Base-by-base conservation (phyloP, 2,329 filamentous ascomycete genomes). In the Neonectria magnoliae region DNA sequence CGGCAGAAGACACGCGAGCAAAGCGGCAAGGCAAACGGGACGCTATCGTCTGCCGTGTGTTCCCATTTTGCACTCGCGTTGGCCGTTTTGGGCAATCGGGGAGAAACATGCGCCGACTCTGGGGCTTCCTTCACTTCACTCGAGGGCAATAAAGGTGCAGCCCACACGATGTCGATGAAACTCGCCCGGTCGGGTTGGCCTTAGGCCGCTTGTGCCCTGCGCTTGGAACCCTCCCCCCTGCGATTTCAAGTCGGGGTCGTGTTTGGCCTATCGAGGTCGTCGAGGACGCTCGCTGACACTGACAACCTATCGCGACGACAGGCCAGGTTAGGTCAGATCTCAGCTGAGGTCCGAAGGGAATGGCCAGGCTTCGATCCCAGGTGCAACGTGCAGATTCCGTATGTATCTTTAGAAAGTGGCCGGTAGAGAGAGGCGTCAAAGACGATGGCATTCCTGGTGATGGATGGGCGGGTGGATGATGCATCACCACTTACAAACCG, bases 161-260 rank as follows among this genome's bases (percentile, higher is more conserved):
- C 60, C 31, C 20, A 66, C 60, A 58, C 56, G 44, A 25, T 25
- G 61, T 55, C 54, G 60, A 68, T 72, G 71, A 73, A 73, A 73
- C 71, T 64, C 44, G 62, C 47, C 41, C 44, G 22, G 38, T 56
- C 50, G 42, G 56, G 51, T 29, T 55, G 61, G 57, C 52, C 41
- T 56, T 62, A 57, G 63, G 57, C 45, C 60, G 62, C 13, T 36
- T 36, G 33, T 41, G 33, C 16, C 56, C 36, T 52, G 27, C 51
- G 22, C 22, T 25, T 25, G 22, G 22, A 25, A 25, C 22, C 4
- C 25, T 5, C 29, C 62, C 66, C 70, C 65, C 58, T 36, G 29
- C 54, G 47, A 44, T 52, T 58, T 58, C 53, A 51, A 31, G 29
- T 48, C 27, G n/a, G 29, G 51, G 25, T 31, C 16, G 14, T n/a